Evolutionary conservation across 352 stramenopile species (phyloP).

Genomic region (Globisporangium viniferum): DNA sequence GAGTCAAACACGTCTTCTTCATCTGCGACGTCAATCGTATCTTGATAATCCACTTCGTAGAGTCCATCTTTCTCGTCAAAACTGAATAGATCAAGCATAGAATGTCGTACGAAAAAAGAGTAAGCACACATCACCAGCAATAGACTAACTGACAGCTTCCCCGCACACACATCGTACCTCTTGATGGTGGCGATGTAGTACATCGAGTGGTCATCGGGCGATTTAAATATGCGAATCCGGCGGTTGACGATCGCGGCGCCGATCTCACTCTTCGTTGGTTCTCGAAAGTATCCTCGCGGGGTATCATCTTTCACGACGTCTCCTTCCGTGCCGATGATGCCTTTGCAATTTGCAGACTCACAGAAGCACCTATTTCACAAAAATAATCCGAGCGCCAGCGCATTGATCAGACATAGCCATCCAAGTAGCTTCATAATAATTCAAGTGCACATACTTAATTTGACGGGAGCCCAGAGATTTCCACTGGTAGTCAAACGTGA

Average conservation of each 20-base stretch:
- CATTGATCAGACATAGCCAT: neutral
- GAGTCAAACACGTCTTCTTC: conserved; percentile 27
- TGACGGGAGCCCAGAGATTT: conserved; percentile 77
- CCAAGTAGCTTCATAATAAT: neutral
- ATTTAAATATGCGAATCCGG: conserved; percentile 64
- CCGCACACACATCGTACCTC: conserved; percentile 20
- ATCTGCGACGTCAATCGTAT: conserved; percentile 29
- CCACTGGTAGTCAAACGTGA: conserved; percentile 98
- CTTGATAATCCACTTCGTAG: conserved; percentile 64
- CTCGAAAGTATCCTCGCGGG: conserved; percentile 56
- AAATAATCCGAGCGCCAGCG: neutral
- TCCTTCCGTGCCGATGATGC: conserved; percentile 63
- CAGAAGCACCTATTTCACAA: conserved; percentile 48
- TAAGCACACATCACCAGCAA: neutral
- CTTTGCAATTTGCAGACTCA: conserved; percentile 62
- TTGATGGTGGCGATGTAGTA: conserved; percentile 56
- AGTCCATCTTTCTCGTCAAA: conserved; percentile 36
- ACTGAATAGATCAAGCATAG: neutral
- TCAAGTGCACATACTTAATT: conserved; percentile 44
- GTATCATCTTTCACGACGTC: conserved; percentile 36
- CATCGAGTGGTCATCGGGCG: conserved; percentile 47
- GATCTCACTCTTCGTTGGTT: conserved; percentile 54
- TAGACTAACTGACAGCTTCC: neutral
- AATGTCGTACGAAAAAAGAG: neutral
- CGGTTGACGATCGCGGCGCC: conserved; percentile 44